phyloP scores from a whole-genome alignment of 2,329 filamentous ascomycete species.

The Aplosporella prunicola region DNA sequence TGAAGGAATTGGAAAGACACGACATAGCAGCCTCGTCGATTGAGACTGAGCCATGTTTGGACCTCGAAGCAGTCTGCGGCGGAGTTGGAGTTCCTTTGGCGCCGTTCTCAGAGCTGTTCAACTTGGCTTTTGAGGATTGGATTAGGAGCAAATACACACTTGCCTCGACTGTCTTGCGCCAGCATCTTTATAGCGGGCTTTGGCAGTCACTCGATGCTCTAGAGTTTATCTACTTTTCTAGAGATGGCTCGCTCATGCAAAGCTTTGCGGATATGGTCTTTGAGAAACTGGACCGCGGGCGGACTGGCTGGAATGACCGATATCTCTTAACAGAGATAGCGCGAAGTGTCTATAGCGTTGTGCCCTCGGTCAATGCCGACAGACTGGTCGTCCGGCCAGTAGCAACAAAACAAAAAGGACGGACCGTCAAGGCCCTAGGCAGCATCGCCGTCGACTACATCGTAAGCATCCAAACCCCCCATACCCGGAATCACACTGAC shows the following conservation, averaged over 20 bases:
- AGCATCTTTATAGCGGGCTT: constrained; percentile 58
- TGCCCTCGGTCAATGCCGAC: constrained; percentile 47
- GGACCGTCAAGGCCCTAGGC: constrained; percentile 47
- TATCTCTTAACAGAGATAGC: constrained; percentile 72
- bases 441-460: constrained; percentile 58
- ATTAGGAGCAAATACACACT: constrained; percentile 64
- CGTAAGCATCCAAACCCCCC: constrained; percentile 38
- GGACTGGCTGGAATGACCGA: constrained; percentile 64
- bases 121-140: constrained; percentile 62
- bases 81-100: constrained; percentile 37
- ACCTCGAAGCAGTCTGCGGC: constrained; percentile 47
- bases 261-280: constrained; percentile 62
- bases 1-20: constrained; percentile 51
- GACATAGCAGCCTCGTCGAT: not conserved
- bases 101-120: constrained; percentile 68
- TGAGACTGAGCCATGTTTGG: constrained; percentile 40
- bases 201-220: constrained; percentile 56
- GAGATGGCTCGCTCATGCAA: constrained; percentile 59
- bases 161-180: constrained; percentile 56
- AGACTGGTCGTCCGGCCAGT: constrained; percentile 51
- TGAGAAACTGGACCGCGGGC: constrained; percentile 56
- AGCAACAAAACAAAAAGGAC: constrained; percentile 40
- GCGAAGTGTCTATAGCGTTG: constrained; percentile 56
- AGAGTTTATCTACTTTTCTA: constrained; percentile 65
- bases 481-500: constrained; percentile 7